phyloP scores from a whole-genome alignment of 148 eudicot genomes.

The Diospyros lotus region DNA sequence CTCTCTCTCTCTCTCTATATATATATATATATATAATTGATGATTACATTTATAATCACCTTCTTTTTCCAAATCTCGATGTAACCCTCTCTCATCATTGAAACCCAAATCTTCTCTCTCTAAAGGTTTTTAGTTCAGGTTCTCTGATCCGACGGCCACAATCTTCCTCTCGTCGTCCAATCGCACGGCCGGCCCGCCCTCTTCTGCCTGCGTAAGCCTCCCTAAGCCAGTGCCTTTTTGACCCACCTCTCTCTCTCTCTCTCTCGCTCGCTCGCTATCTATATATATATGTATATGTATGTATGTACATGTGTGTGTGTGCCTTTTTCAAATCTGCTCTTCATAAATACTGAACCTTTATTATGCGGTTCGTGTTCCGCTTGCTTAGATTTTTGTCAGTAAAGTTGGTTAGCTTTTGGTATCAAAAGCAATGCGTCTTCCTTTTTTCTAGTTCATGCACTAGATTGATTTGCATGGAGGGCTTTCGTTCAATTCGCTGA shows the following conservation, averaged over 20 bases:
- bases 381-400: too few species aligned
- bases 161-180: constrained; percentile 13
- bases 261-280: not conserved
- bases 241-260: not conserved
- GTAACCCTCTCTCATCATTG: not conserved
- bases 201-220: constrained; percentile 15
- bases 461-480: too few species aligned
- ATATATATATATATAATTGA: not conserved
- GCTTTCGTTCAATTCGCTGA: too few species aligned
- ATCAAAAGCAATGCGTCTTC: too few species aligned
- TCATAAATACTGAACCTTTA: too few species aligned
- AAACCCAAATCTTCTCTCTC: not conserved
- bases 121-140: not conserved
- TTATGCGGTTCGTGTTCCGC: too few species aligned
- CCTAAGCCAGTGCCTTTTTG: not conserved
- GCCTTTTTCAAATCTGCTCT: too few species aligned
- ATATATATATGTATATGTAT: not conserved
- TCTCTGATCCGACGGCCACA: constrained; percentile 13
- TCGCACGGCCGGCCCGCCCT: constrained; percentile 11
- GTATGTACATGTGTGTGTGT: not conserved
- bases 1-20: too few species aligned
- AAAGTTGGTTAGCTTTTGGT: too few species aligned
- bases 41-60: not conserved
- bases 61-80: constrained; percentile 1
- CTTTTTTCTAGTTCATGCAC: too few species aligned